These are phyloP conservation scores for Acanthamoeba sp. DNA, from an alignment of 208 protist species.

Conservation along the genomic window DNA sequence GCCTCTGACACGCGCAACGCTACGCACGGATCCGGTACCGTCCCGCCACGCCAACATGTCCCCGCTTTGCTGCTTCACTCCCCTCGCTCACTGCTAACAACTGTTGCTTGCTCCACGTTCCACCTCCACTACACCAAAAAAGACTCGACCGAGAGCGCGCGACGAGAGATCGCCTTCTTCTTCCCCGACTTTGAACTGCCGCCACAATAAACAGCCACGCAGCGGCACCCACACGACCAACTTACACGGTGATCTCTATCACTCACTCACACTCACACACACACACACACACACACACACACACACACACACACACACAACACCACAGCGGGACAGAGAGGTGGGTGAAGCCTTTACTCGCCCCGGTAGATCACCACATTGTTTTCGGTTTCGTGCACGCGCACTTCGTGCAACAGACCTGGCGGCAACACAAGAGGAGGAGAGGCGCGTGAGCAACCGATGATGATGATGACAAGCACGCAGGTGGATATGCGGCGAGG, in stretches of 20 bases:
- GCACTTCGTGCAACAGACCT: conserved; percentile 76
- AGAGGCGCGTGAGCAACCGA: not conserved
- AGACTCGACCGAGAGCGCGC: conserved; percentile 63
- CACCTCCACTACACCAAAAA: not conserved
- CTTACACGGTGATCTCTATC: too few relatives aligned
- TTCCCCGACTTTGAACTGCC: conserved; percentile 6
- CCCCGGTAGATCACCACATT: conserved; percentile 78
- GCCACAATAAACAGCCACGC: conserved; percentile 26
- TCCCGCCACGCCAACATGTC: not conserved
- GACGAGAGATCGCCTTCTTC: conserved; percentile 68
- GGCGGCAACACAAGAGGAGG: not conserved
- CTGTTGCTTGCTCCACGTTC: not conserved
- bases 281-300: too few relatives aligned
- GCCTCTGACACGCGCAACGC: conserved; percentile 54
- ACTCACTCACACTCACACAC: too few relatives aligned
- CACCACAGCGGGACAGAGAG: not conserved
- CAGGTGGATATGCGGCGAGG: not conserved
- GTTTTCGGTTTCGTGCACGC: conserved; percentile 79
- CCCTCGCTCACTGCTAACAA: too few relatives aligned
- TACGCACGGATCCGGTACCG: conserved; percentile 38
- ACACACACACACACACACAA: not conserved
- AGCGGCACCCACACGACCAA: too few relatives aligned
- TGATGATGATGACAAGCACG: too few relatives aligned
- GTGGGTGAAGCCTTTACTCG: not conserved
- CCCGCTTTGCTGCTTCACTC: not conserved